Evolutionary conservation across 331 rosid genomes (phyloP).

Genomic region (Acacia concinna): DNA sequence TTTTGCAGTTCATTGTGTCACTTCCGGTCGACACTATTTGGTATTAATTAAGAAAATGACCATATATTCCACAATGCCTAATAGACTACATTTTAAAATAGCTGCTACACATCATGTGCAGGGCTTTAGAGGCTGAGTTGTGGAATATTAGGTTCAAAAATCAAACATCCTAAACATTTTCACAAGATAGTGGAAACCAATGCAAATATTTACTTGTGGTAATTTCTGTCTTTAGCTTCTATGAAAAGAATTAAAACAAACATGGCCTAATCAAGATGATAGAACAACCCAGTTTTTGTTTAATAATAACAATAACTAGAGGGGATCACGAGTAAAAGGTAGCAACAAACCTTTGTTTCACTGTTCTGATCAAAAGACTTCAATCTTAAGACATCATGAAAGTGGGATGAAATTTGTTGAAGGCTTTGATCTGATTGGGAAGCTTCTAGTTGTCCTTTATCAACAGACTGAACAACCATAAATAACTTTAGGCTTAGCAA

Average conservation of each 20-base stretch:
- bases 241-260: neutral
- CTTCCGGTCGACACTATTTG: neutral
- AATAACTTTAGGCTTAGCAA: conserved; percentile 8
- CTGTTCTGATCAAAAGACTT: conserved; percentile 54
- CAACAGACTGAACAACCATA: conserved; percentile 61
- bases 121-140: neutral
- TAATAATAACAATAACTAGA: neutral
- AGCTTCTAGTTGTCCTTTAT: conserved; percentile 49
- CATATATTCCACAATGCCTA: neutral
- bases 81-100: neutral
- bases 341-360: conserved; percentile 56
- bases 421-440: conserved; percentile 65
- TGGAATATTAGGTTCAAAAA: neutral
- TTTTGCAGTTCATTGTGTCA: neutral
- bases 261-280: neutral
- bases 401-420: conserved; percentile 81
- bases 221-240: neutral
- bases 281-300: neutral
- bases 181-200: neutral
- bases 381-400: conserved; percentile 66
- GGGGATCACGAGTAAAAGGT: neutral
- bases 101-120: neutral
- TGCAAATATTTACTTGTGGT: neutral
- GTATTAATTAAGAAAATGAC: neutral
- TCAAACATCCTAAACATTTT: neutral